These are phyloP conservation scores for Polyplosphaeria fusca DNA, from an alignment of 495 filamentous ascomycete genomes.

Conservation along the genomic window DNA sequence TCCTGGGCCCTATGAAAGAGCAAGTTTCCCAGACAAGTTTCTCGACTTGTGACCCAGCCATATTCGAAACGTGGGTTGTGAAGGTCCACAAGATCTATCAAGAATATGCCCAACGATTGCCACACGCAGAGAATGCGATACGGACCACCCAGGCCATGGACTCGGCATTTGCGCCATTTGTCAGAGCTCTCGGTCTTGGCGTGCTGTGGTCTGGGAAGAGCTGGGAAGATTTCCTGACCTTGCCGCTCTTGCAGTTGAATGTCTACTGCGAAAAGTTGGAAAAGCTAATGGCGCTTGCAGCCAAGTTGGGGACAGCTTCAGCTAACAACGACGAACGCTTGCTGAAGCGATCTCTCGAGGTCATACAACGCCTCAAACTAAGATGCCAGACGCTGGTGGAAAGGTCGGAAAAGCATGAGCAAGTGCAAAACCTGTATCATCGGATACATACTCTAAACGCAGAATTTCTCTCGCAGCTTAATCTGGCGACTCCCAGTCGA, in stretches of 20 bases:
- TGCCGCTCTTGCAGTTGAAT: slow-evolving; percentile 14
- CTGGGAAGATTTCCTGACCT: slow-evolving; percentile 16
- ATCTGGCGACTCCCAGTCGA: slow-evolving; percentile 1
- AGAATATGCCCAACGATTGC: slow-evolving; percentile 10
- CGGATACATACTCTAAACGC: slow-evolving; percentile 12
- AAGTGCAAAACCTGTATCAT: slow-evolving; percentile 17
- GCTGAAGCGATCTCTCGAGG: slow-evolving; percentile 1
- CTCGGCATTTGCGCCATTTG: slow-evolving; percentile 7
- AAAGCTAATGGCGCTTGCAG: not conserved
- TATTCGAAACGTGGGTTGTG: slow-evolving; percentile 11
- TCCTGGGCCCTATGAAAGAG: not conserved
- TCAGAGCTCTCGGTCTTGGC: slow-evolving; percentile 2
- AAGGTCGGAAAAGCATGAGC: not conserved
- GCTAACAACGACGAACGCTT: not conserved
- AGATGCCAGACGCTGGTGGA: not conserved
- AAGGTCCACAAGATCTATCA: slow-evolving; percentile 7
- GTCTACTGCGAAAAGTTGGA: slow-evolving; percentile 8
- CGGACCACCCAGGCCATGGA: slow-evolving; percentile 6
- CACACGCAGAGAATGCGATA: slow-evolving; percentile 11
- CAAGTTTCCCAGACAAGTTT: slow-evolving; percentile 1
- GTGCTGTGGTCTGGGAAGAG: slow-evolving; percentile 1
- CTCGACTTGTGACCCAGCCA: slow-evolving; percentile 1
- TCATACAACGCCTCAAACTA: not conserved
- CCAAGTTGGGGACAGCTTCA: not conserved
- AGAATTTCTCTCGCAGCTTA: not conserved